Conservation (phyloP, 116 monocot genomes). For the Trichopus zeylanicus region DNA sequence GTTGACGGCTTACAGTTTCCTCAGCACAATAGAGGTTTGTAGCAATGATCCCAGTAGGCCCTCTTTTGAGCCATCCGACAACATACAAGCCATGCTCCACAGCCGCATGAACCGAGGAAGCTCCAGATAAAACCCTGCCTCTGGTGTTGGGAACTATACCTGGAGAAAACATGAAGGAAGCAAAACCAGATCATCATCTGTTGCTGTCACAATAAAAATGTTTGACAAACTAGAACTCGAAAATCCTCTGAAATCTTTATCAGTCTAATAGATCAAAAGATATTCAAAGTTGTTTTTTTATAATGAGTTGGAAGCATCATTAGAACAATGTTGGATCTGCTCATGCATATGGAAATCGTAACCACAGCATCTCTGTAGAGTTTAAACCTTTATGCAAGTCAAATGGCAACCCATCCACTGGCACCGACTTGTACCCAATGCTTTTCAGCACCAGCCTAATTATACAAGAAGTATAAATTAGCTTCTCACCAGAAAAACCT, state of each 20-base stretch:
- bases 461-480: constrained; percentile 7
- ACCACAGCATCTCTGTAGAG: constrained; percentile 1
- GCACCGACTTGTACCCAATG: constrained; percentile 94
- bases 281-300: too few relatives aligned
- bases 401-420: constrained; percentile 80
- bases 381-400: constrained; percentile 75
- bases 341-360: not conserved
- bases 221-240: too few relatives aligned
- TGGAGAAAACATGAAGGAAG: constrained; percentile 9
- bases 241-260: too few relatives aligned
- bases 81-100: constrained; percentile 77
- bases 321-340: not conserved
- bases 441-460: constrained; percentile 88
- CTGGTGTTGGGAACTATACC: constrained; percentile 85
- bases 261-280: too few relatives aligned
- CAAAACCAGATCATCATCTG: not conserved
- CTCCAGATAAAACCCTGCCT: constrained; percentile 56
- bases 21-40: constrained; percentile 97
- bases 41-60: constrained; percentile 91
- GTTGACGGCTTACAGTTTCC: too few relatives aligned
- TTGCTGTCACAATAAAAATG: not conserved
- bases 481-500: too few relatives aligned
- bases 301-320: too few relatives aligned
- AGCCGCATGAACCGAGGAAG: constrained; percentile 13
- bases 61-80: constrained; percentile 99